A percentile compares a stretch with the other conserved stretches of the same genome.
These are phyloP conservation scores for Aristolochia fimbriata DNA, from an alignment of 164 flowering plant genomes.

Conservation along the genomic window DNA sequence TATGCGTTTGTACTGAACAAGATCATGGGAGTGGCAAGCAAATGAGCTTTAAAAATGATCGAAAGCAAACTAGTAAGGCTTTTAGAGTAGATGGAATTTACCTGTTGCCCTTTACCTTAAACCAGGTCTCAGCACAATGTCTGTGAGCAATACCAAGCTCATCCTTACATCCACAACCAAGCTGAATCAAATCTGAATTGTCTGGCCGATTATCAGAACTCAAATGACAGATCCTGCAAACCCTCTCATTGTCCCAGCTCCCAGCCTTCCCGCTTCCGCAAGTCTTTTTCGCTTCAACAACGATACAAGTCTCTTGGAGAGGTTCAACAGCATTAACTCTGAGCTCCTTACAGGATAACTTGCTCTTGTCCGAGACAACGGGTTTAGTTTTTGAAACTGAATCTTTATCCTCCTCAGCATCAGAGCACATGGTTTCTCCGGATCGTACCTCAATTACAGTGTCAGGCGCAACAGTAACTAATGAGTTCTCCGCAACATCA, in stretches of 20 bases:
- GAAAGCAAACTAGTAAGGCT: too few species aligned
- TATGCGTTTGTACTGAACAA: too few species aligned
- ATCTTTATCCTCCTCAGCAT: neutral
- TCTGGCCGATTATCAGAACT: constrained; percentile 31
- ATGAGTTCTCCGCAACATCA: constrained; percentile 4
- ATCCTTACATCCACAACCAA: constrained; percentile 80
- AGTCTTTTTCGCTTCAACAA: constrained; percentile 25
- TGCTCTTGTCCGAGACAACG: constrained; percentile 11
- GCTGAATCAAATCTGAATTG: constrained; percentile 37
- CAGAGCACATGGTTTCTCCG: neutral
- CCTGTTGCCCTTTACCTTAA: constrained; percentile 83
- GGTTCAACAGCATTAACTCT: constrained; percentile 14
- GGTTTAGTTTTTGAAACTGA: neutral
- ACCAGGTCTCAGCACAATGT: constrained; percentile 89
- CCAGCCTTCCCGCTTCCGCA: constrained; percentile 16
- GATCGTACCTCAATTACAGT: constrained; percentile 6
- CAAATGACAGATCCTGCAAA: constrained; percentile 89
- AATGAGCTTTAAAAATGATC: too few species aligned
- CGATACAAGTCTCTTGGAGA: constrained; percentile 19
- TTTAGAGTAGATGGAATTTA: constrained; percentile 10
- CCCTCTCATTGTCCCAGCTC: constrained; percentile 28
- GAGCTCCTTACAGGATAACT: constrained; percentile 11
- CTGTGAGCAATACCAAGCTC: constrained; percentile 72
- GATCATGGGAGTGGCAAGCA: too few species aligned
- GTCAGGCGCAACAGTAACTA: neutral